Conservation (phyloP, 208 protist species). For the Trypanosoma caninum region DNA sequence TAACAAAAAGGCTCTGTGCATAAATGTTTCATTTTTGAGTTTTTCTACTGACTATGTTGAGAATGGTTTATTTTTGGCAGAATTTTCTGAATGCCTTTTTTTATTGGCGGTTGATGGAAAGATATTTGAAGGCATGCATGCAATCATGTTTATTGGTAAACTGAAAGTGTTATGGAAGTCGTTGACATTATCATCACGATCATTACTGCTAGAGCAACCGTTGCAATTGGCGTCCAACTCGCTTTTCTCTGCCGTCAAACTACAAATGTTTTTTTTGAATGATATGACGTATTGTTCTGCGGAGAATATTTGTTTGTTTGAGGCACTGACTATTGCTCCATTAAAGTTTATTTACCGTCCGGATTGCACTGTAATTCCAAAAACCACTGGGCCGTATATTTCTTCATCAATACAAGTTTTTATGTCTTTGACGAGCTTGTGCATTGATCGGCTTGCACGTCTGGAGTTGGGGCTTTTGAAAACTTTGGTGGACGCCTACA, state of each 20-base stretch:
- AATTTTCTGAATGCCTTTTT: neutral
- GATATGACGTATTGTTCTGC: constrained; percentile 11
- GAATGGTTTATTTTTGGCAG: neutral
- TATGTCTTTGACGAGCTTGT: constrained; percentile 21
- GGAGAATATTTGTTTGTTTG: constrained; percentile 12
- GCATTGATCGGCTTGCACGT: constrained; percentile 20
- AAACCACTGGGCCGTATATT: constrained; percentile 30
- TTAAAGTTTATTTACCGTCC: constrained; percentile 14
- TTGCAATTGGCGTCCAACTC: no score
- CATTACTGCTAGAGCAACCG: neutral
- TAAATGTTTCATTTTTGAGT: constrained; percentile 1
- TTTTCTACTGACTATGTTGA: constrained; percentile 11
- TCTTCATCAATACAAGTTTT: constrained; percentile 45
- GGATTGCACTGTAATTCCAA: constrained; percentile 12
- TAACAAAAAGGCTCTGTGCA: neutral
- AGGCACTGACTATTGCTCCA: constrained; percentile 22
- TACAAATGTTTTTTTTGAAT: neutral
- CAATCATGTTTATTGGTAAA: neutral
- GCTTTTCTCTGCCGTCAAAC: no score
- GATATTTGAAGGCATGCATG: neutral
- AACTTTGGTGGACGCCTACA: constrained; percentile 7
- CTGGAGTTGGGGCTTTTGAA: constrained; percentile 17
- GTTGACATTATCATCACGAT: neutral
- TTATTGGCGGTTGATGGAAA: neutral
- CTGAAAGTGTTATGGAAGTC: neutral